phyloP scores from a whole-genome alignment of 257 asterid species.

The Penstemon barbatus region DNA sequence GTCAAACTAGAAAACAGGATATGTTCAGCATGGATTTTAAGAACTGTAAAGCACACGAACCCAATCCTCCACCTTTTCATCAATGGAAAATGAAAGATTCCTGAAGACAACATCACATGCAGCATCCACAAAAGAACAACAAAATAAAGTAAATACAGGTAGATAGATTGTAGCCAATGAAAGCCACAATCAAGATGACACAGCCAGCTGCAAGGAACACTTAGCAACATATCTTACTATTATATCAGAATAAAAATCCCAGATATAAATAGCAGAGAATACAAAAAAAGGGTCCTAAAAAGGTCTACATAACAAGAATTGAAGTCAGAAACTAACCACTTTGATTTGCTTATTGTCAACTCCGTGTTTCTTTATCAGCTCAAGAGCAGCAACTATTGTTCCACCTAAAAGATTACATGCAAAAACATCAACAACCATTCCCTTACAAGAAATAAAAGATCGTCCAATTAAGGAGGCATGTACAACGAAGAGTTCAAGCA shows the following conservation, averaged over 20 bases:
- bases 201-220: neutral
- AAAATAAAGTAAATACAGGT: neutral
- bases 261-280: conserved; percentile 12
- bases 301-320: conserved; percentile 6
- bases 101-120: neutral
- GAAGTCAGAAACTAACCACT: conserved; percentile 62
- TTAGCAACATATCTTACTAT: neutral
- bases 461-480: neutral
- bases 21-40: conserved; percentile 9
- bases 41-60: neutral
- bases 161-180: neutral
- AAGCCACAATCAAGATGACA: conserved; percentile 6
- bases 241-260: conserved; percentile 6
- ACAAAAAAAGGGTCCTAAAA: neutral
- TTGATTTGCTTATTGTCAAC: conserved; percentile 73
- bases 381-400: conserved; percentile 82
- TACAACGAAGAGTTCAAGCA: neutral
- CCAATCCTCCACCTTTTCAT: neutral
- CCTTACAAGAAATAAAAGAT: conserved; percentile 15
- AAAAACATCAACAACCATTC: conserved; percentile 26
- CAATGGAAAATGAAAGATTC: neutral
- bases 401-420: conserved; percentile 58
- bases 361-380: conserved; percentile 80
- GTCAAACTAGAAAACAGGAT: neutral
- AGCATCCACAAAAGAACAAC: conserved; percentile 1